Evolutionary conservation across 2,329 filamentous ascomycete genomes (phyloP), one percentile per base, ranked within the genome.

Genomic region (Bipolaris gigantea): DNA sequence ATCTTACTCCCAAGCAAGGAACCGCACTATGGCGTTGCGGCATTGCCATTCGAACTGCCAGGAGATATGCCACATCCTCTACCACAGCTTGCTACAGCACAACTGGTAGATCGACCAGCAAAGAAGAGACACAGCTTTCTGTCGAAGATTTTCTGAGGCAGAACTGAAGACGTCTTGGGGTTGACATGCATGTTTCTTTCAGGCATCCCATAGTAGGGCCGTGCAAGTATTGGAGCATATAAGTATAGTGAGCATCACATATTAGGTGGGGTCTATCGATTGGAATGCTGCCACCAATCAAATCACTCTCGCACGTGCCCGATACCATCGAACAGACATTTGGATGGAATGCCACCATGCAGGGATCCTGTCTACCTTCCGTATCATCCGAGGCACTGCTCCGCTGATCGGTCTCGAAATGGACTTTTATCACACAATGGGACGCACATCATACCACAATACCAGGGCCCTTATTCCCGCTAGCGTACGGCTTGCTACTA

Each of bases 41-140:
- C 18, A 16, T 4, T 43, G 5, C 25, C 40, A 9, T 16, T 43
- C 3, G 40, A 43, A 16, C 2, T 43, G 9, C 40, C 40, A 41
- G 62, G 55, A 25, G 48, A 60, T 18, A 33, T 48, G 13, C 34
- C 54, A 33, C 39, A 57, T n/a, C 57, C 59, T 11, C 36, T 51
- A 32, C 47, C 60, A 23, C 34, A 55, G n/a, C 48, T 62, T n/a
- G 35, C 53, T 19, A 35, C 57, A 11, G 21, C 19, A 11, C n/a
- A 47, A 13, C 35, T 23, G 10, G 42, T 21, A 32, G 63, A 46
- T 21, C 9, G 35, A 33, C 43, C 47, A 45, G 27, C 15, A 25
- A 49, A 66, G 59, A 69, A 70, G 44, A 69, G 64, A 56, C 63
- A 57, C 47, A 60, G 53, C 18, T 65, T 65, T 18, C 45, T 68